A percentile compares a stretch with the other conserved stretches of the same genome.
Evolutionary conservation across 2,329 filamentous ascomycete species (phyloP).

Genomic region (Hymenoscyphus occultus): DNA sequence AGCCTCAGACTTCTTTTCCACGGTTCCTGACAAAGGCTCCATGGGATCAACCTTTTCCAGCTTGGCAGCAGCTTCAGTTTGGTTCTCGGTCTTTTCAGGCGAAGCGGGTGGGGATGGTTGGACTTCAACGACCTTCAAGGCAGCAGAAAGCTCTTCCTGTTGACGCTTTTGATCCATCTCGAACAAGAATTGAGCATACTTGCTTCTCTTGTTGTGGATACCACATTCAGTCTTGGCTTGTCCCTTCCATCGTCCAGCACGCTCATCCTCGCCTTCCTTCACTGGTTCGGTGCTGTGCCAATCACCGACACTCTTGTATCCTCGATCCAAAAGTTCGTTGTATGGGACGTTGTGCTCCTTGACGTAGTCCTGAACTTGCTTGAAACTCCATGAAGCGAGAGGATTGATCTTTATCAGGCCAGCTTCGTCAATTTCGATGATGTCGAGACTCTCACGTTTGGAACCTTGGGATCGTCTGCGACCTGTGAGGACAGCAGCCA

Average conservation of each 20-base stretch:
- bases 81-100: not conserved
- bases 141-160: slow-evolving; percentile 31
- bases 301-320: slow-evolving; percentile 98
- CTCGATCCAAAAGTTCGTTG: slow-evolving; percentile 83
- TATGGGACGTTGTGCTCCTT: slow-evolving; percentile 85
- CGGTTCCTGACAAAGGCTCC: slow-evolving; percentile 5
- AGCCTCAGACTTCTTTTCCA: not conserved
- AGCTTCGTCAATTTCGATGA: slow-evolving; percentile 85
- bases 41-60: slow-evolving; percentile 7
- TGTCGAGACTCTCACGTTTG: slow-evolving; percentile 83
- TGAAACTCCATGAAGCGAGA: slow-evolving; percentile 88
- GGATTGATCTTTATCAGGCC: slow-evolving; percentile 98
- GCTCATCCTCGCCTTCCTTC: slow-evolving; percentile 88
- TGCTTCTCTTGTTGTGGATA: slow-evolving; percentile 96
- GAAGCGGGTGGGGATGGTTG: slow-evolving; percentile 12
- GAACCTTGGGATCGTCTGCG: slow-evolving; percentile 90
- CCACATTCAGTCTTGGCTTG: slow-evolving; percentile 95
- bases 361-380: slow-evolving; percentile 85
- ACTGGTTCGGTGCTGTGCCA: slow-evolving; percentile 97
- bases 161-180: slow-evolving; percentile 36
- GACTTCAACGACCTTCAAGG: slow-evolving; percentile 29
- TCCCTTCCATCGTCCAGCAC: slow-evolving; percentile 95
- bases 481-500: slow-evolving; percentile 88
- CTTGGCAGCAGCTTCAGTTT: not conserved
- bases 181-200: slow-evolving; percentile 72